These are phyloP conservation scores for Bretziella fagacearum DNA, from an alignment of 2,329 filamentous ascomycete genomes.

Conservation along the genomic window DNA sequence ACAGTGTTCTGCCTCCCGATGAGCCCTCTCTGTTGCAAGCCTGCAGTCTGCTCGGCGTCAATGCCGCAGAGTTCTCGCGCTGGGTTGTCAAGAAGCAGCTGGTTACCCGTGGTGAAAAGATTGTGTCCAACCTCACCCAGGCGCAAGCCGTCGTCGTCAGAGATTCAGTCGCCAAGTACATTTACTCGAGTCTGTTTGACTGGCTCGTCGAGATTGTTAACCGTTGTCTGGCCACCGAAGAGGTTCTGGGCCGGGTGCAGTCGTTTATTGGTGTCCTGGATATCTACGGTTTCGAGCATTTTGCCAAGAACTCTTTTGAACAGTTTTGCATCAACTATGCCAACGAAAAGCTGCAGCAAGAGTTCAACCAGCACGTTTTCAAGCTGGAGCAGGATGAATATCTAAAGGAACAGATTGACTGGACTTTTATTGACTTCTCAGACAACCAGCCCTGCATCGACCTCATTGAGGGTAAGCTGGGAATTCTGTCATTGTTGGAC, in stretches of 20 bases:
- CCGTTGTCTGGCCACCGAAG: constrained; percentile 69
- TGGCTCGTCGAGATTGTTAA: constrained; percentile 99
- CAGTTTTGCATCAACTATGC: constrained; percentile 99
- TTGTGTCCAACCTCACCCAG: constrained; percentile 84
- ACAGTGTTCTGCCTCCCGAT: constrained; percentile 62
- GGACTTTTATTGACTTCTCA: constrained; percentile 98
- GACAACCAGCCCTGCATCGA: constrained; percentile 99
- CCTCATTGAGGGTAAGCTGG: constrained; percentile 90
- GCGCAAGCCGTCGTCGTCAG: constrained; percentile 87
- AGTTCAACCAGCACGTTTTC: constrained; percentile 99
- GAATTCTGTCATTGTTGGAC: constrained; percentile 78
- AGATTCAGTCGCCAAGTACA: constrained; percentile 95
- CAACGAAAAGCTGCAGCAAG: constrained; percentile 97
- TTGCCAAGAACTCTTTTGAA: constrained; percentile 98
- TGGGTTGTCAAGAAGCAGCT: constrained; percentile 99
- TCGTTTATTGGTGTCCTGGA: constrained; percentile 97
- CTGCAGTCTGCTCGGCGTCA: constrained; percentile 71
- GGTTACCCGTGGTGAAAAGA: constrained; percentile 90
- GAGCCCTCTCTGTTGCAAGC: constrained; percentile 74
- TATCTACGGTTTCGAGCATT: constrained; percentile 99
- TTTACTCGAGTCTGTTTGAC: constrained; percentile 96
- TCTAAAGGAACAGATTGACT: constrained; percentile 87
- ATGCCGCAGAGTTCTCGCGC: constrained; percentile 73
- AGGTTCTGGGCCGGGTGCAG: constrained; percentile 62
- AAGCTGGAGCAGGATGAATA: constrained; percentile 98